A percentile compares a stretch with the other conserved stretches of the same genome.
Evolutionary conservation across 257 asterid species (phyloP).

Genomic region (Ocimum tenuiflorum): DNA sequence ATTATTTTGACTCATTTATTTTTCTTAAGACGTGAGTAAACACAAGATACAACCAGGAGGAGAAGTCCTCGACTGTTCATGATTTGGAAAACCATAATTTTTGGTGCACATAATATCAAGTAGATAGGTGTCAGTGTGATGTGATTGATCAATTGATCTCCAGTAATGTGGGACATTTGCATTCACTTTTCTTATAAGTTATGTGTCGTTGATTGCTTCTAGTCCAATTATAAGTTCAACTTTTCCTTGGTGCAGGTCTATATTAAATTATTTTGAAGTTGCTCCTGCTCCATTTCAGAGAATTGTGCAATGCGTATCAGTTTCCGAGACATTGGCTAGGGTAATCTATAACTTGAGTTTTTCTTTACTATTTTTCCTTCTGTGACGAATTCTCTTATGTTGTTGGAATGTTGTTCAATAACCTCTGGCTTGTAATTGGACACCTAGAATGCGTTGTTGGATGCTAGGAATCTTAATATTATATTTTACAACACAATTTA

Average conservation of each 20-base stretch:
- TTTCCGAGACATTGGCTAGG: slow-evolving; percentile 29
- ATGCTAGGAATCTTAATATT: too few species aligned
- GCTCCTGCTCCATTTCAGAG: slow-evolving; percentile 90
- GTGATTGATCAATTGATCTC: not conserved
- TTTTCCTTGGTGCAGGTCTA: slow-evolving; percentile 45
- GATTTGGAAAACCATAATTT: not conserved
- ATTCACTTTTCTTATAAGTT: not conserved
- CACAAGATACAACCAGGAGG: not conserved
- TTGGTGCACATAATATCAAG: not conserved
- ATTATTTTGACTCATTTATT: not conserved
- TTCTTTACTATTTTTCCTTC: not conserved
- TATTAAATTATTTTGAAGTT: slow-evolving; percentile 53
- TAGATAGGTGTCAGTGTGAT: too few species aligned
- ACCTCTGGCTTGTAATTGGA: not conserved
- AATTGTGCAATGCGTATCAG: slow-evolving; percentile 37
- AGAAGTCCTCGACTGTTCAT: not conserved
- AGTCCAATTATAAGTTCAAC: not conserved
- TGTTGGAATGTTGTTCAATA: not conserved
- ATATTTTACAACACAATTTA: too few species aligned
- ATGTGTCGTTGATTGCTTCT: not conserved
- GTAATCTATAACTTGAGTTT: slow-evolving; percentile 27
- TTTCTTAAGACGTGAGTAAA: not conserved
- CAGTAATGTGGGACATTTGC: not conserved
- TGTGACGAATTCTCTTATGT: not conserved
- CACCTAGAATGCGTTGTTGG: too few species aligned